Base-by-base conservation (phyloP, 805 yeast genomes). In the Monosporozyma aerobia region DNA sequence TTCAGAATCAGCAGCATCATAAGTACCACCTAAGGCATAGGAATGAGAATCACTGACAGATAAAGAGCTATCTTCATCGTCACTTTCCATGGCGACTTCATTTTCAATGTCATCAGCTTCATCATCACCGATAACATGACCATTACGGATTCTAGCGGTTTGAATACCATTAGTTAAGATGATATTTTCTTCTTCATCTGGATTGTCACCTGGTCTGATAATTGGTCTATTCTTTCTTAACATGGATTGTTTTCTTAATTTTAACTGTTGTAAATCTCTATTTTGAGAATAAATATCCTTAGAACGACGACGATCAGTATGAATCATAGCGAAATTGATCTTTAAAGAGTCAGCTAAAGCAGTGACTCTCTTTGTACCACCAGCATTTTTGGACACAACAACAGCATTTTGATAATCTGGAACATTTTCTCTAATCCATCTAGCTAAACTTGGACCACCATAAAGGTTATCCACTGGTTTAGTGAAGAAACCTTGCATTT, bases 401-500 rank as follows among this genome's bases (percentile, higher is more conserved):
- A 95, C 99, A 1, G 96, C 92, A 55, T 84, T 83, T 61, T 81
- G 76, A 76, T 87, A 89, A 65, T 92, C 89, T 39, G 83, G 82
- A 48, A 94, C 85, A 63, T 94, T 86, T 68, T 86, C 94, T 61
- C 86, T 82, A 62, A 94, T 92, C 99, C 99, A 94, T 61, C 87
- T 80, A 30, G 97, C 97, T 60, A 94, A 77, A 43, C 96, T 87
- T 48, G 99, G 99, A 2, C 96, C 97, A 29, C 97, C 97, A 64
- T 89, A 90, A 55, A 94, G 74, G 69, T 94, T 94, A 70, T 94
- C 99, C 29, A 94, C 99, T 0, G 99, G 99, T 62, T 90, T 90
- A 35, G 95, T 80, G 75, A 94, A 94, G 67, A 94, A 94, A 13
- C 99, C 99, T 74, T 94, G 99, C 99, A 94, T 94, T 72, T 94